Base-by-base conservation (phyloP, 805 yeast species). In the Spencermartinsiella europaea region DNA sequence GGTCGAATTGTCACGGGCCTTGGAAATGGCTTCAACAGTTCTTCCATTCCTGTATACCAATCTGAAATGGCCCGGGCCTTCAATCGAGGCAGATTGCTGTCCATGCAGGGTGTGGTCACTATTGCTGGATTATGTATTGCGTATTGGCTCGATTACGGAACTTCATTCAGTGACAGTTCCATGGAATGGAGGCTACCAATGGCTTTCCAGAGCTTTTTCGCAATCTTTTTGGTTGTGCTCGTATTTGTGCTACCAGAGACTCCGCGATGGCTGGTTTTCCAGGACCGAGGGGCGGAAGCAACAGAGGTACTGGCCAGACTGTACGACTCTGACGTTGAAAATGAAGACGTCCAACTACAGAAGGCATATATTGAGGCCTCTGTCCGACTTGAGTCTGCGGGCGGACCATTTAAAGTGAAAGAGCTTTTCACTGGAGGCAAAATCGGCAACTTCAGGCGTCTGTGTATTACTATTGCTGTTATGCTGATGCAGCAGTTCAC, bases 151-250 rank as follows among this genome's bases (percentile, higher is more conserved):
- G 84, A 79, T 60, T 82, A 77, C 57, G 87, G 85, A 31, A 67
- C 80, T 21, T 77, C 80, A 4, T 81, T 76, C 58, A 75, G 76
- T 44, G 27, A 42, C 33, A 21, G 35, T 7, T 56, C 62, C 2
- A 68, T 72, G 21, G 69, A 80, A 17, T 83, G 87, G 86, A 76
- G 89, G 69, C 73, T 83, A 58, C 88, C 89, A 7, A 72, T 83
- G 49, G 80, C 83, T 1, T 67, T 81, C 59, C 90, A 83, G 64
- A 69, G 77, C 47, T 46, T 80, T 25, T 81, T 80, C 60, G 20
- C 82, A 45, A 59, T 83, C 79, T 83, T 38, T 21, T 68, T 22
- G 27, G 68, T 72, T 31, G 57, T 67, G 41, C 69, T 72, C 21
- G 61, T 71, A 37, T 58, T 78, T 36, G 74, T 77, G 36, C 65